These are phyloP conservation scores for Takashimella tepidaria DNA, from an alignment of 1,284 basidiomycete genomes.

Conservation along the genomic window DNA sequence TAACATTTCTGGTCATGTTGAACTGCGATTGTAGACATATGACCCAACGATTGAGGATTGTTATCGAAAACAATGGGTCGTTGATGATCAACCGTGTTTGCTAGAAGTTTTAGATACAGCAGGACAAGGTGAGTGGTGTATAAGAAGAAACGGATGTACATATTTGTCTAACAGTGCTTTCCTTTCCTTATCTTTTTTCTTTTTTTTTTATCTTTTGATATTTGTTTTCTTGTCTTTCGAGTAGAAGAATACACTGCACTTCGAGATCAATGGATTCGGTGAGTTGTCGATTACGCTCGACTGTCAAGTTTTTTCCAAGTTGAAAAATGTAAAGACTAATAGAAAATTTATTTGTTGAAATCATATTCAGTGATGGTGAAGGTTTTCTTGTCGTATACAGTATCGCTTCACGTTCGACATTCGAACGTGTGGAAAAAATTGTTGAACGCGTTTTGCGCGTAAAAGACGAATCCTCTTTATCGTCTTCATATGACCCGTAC, in stretches of 20 bases:
- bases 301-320: too few relatives aligned
- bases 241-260: slow-evolving; percentile 94
- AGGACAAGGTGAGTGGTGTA: slow-evolving; percentile 71
- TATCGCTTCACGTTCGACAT: slow-evolving; percentile 89
- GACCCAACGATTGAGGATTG: slow-evolving; percentile 84
- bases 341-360: too few relatives aligned
- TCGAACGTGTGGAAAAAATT: slow-evolving; percentile 90
- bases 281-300: slow-evolving; percentile 49
- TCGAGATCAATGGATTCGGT: slow-evolving; percentile 98
- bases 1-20: too few relatives aligned
- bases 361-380: slow-evolving; percentile 89
- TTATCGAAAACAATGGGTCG: slow-evolving; percentile 84
- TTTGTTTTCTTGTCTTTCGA: slow-evolving; percentile 11
- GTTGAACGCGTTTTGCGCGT: slow-evolving; percentile 90
- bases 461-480: slow-evolving; percentile 70
- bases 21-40: slow-evolving; percentile 31
- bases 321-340: too few relatives aligned
- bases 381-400: slow-evolving; percentile 99
- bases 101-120: slow-evolving; percentile 91
- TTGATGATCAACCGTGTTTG: slow-evolving; percentile 86
- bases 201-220: neutral
- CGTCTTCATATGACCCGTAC: slow-evolving; percentile 5
- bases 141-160: too few relatives aligned
- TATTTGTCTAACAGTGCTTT: too few relatives aligned
- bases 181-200: too few relatives aligned